Evolutionary conservation across 495 filamentous ascomycete genomes (phyloP).

Genomic region (Lasiosphaeria hispida): DNA sequence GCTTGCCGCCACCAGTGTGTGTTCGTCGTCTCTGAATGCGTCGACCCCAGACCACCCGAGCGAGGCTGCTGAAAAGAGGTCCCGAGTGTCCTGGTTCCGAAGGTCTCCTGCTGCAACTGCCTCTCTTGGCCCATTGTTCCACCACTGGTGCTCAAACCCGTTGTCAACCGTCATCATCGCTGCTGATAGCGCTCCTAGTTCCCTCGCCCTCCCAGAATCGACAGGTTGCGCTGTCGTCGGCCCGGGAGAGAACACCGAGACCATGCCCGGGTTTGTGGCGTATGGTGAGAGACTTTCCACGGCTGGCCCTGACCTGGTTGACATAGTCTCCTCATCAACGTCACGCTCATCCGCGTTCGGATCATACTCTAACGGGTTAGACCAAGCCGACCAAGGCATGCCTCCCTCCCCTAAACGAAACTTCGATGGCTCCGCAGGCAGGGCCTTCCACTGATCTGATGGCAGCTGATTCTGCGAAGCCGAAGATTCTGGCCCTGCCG

Average conservation of each 20-base stretch:
- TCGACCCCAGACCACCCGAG: neutral
- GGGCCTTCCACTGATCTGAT: slow-evolving; percentile 32
- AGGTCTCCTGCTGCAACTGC: slow-evolving; percentile 1
- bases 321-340: slow-evolving; percentile 18
- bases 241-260: slow-evolving; percentile 31
- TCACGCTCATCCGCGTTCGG: slow-evolving; percentile 17
- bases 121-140: slow-evolving; percentile 42
- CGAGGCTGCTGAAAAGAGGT: too few relatives aligned
- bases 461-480: slow-evolving; percentile 2
- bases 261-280: slow-evolving; percentile 24
- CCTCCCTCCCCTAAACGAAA: slow-evolving; percentile 46
- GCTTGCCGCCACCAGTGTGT: neutral
- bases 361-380: slow-evolving; percentile 33
- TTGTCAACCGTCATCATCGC: slow-evolving; percentile 59
- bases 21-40: neutral
- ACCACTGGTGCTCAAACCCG: slow-evolving; percentile 52
- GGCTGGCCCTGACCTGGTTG: neutral
- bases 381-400: slow-evolving; percentile 44
- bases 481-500: neutral
- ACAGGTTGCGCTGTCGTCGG: slow-evolving; percentile 19
- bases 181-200: slow-evolving; percentile 48
- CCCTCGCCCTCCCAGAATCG: slow-evolving; percentile 29
- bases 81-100: too few relatives aligned
- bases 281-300: slow-evolving; percentile 12
- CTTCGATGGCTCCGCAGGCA: slow-evolving; percentile 40